Evolutionary conservation across 2,329 filamentous ascomycete genomes (phyloP).

Genomic region (Dactylonectria estremocensis): DNA sequence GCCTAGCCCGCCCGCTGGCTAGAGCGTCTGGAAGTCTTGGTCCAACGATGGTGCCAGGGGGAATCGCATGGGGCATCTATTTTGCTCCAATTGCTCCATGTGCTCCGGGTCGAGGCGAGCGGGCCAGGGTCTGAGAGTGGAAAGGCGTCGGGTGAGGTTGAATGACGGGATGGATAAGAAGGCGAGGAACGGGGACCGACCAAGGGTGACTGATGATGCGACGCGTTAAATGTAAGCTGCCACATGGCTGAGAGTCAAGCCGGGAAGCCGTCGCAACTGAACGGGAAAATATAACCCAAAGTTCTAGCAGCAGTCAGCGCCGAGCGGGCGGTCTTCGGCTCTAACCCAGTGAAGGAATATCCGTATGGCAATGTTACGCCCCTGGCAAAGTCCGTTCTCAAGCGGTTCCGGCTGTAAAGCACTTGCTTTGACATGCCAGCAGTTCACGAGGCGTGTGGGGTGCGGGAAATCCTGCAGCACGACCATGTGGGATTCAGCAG

Average conservation of each 20-base stretch:
- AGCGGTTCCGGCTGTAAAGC: conserved; percentile 21
- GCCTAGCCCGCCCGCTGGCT: conserved; percentile 43
- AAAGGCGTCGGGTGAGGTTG: conserved; percentile 6
- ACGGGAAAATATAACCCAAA: conserved; percentile 1
- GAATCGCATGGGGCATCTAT: conserved; percentile 39
- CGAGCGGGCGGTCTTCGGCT: neutral
- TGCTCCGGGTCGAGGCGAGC: conserved; percentile 23
- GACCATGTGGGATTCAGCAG: conserved; percentile 21
- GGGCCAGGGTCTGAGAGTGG: conserved; percentile 14
- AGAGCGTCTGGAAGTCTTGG: conserved; percentile 40
- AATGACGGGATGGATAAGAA: neutral
- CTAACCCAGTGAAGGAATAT: conserved; percentile 21
- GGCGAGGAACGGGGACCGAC: neutral
- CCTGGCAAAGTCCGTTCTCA: conserved; percentile 6
- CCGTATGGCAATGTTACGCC: neutral
- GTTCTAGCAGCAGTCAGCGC: conserved; percentile 7
- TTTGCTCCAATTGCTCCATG: conserved; percentile 14
- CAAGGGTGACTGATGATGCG: neutral
- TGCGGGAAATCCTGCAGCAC: conserved; percentile 17
- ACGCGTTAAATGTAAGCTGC: neutral
- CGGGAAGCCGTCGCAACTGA: neutral
- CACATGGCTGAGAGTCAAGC: neutral
- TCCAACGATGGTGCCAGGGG: conserved; percentile 43
- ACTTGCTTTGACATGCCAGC: conserved; percentile 12
- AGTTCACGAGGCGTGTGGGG: conserved; percentile 26